These are phyloP conservation scores for Oryza meridionalis DNA, from an alignment of 176 grass and related monocot genomes.

Conservation along the genomic window DNA sequence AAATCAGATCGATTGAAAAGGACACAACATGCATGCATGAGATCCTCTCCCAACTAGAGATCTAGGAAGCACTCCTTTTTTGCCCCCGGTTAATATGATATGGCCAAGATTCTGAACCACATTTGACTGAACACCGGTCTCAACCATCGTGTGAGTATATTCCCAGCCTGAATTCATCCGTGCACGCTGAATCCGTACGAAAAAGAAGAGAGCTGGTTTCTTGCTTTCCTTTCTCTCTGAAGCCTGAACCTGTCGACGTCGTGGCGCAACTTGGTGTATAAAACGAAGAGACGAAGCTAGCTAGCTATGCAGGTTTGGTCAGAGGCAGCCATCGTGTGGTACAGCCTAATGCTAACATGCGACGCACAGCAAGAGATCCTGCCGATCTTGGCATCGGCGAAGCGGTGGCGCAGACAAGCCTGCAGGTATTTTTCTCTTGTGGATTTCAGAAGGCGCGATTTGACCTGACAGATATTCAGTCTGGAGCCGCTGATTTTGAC, in stretches of 20 bases:
- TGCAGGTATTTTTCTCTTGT: background rate
- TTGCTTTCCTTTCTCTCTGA: background rate
- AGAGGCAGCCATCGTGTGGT: background rate
- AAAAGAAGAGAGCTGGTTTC: background rate
- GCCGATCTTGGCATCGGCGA: background rate
- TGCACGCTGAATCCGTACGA: background rate
- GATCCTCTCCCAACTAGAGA: background rate
- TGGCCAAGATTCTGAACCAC: constrained; percentile 10
- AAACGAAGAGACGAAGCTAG: background rate
- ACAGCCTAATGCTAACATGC: background rate
- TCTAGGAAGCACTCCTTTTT: constrained; percentile 9
- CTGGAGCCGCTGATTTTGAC: background rate
- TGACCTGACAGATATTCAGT: background rate
- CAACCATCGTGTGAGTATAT: background rate
- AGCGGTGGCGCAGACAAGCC: background rate
- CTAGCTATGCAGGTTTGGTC: background rate
- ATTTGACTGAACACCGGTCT: background rate
- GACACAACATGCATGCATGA: background rate
- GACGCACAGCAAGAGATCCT: background rate
- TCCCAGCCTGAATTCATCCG: background rate
- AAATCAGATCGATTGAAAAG: background rate
- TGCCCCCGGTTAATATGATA: background rate
- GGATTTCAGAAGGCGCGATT: background rate
- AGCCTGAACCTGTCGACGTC: background rate
- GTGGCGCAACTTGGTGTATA: background rate